Evolutionary conservation across 2,329 filamentous ascomycete genomes (phyloP), one percentile per base, ranked within the genome.

Genomic region (Pyricularia grisea): DNA sequence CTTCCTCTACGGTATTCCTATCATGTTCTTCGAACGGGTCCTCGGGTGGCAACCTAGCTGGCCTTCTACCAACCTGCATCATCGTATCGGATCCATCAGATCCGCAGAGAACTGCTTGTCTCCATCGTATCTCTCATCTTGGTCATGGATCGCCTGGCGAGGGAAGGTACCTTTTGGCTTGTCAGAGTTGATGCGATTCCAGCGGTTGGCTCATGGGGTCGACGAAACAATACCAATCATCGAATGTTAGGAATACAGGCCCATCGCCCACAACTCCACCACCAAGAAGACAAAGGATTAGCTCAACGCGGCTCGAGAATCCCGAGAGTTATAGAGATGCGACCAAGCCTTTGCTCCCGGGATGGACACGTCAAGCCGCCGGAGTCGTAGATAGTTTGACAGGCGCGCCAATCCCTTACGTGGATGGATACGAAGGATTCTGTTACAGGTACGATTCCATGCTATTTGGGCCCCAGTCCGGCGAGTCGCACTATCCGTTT

Each of bases 121-220:
- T 2, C 42, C 42, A n/a, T 1, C 42, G 42, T 17, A 20, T 50
- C 42, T 50, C 42, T 20, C 42, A 1, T 50, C 42, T 5, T 50
- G 42, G 42, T 50, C 42, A 20, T 50, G 42, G 42, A 50, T 50
- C 4, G 42, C 17, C 42, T 50, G 42, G 42, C 42, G 7, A 6
- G 42, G 42, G 20, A 2, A 4, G 1, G 42, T 50, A 50, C n/a
- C 42, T 20, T 5, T 2, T n/a, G 42, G 2, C 17, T 4, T 4
- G 1, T 1, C 1, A 6, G 42, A 50, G 42, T 17, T 20, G 42
- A 50, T n/a, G 42, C 2, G 3, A n/a, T 4, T 50, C 42, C 6
- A n/a, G 17, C 20, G 10, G 4, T n/a, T 0, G 20, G 1, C 2
- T 6, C 2, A 5, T n/a, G 4, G 7, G 17, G 7, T 42, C 17